These are phyloP conservation scores for Phoma sp. DNA, from an alignment of 2,329 filamentous ascomycete genomes.

Conservation along the genomic window DNA sequence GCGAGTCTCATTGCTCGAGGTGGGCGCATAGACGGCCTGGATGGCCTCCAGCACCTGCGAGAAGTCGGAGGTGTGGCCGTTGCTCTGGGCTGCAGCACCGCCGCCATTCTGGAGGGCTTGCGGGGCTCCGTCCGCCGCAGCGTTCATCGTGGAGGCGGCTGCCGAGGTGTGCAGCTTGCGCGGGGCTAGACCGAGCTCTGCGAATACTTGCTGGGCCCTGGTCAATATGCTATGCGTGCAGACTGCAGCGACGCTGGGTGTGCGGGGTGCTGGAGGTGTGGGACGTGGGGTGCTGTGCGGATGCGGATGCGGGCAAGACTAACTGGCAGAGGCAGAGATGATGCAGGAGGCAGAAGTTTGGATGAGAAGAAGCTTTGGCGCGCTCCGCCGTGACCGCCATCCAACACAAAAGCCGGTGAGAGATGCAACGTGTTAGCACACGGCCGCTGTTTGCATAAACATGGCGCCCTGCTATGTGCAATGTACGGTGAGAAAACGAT, in stretches of 20 bases:
- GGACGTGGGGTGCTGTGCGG: conserved; percentile 1
- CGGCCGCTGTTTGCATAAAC: conserved; percentile 12
- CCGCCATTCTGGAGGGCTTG: conserved; percentile 32
- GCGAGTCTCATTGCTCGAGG: conserved; percentile 80
- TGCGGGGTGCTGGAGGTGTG: conserved; percentile 3
- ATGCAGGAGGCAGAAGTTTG: conserved; percentile 2
- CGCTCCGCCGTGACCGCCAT: conserved; percentile 8
- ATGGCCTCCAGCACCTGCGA: conserved; percentile 81
- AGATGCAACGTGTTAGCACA: conserved; percentile 16
- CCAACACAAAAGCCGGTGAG: conserved; percentile 15
- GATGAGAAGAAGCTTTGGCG: conserved; percentile 17
- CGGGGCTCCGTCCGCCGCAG: conserved; percentile 35
- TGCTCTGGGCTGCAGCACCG: conserved; percentile 16
- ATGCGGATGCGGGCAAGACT: not conserved
- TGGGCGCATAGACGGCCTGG: conserved; percentile 82
- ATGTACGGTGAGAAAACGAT: conserved; percentile 9
- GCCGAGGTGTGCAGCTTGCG: conserved; percentile 10
- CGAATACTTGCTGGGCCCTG: conserved; percentile 8
- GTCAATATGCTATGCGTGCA: conserved; percentile 7
- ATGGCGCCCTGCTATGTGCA: conserved; percentile 14
- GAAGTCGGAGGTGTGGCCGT: conserved; percentile 50
- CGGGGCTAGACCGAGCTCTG: conserved; percentile 14
- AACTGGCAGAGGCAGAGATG: conserved; percentile 14
- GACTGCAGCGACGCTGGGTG: not conserved
- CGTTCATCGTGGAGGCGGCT: conserved; percentile 41